Evolutionary conservation across 1,139 yeast species (phyloP), one percentile per base, ranked within the genome.

Genomic region (Yamadazyma triangularis): DNA sequence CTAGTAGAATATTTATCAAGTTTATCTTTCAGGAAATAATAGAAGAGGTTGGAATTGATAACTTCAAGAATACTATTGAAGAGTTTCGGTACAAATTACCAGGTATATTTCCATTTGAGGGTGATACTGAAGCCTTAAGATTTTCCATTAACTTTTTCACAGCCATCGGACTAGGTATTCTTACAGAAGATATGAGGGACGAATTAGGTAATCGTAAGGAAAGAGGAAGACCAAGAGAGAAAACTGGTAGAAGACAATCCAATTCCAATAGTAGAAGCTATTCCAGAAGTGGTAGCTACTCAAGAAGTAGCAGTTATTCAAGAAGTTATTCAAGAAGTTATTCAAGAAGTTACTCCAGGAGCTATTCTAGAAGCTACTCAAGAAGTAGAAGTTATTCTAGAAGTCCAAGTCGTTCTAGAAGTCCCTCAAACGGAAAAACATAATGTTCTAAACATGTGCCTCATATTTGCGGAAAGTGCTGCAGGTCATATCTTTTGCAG

Each of bases 81-180:
- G 74, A 71, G 24, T 73, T 73, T 24, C 72, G 67, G 31, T 64
- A 71, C 1, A 64, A 50, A 25, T 47, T 82, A 18, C 42, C 47
- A 12, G 80, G 81, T 4, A 50, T 77, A 34, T 59, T 79, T 63
- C 62, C 82, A 63, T 59, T 51, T 36, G 51, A 42, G 28, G 60
- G 30, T 14, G 68, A 71, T 40, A 63, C 72, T 0, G 86, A 81
- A n/a, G 67, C 79, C 35, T 60, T 80, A 9, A 62, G 93, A 36
- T 91, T 88, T 51, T 74, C 95, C 2, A 87, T 89, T 51, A 91
- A 91, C 50, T 91, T 72, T 52, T 91, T 89, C 57, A 89, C 97
- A 0, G 96, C 96, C 2, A 87, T 91, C 43, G 95, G 95, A 0
- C 55, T 89, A 32, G 97, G 97, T 29, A 70, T 73, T 2, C 52